Evolutionary conservation across 2,329 filamentous ascomycete species (phyloP), one percentile per base, ranked within the genome.

Genomic region (Penicillium sp.): DNA sequence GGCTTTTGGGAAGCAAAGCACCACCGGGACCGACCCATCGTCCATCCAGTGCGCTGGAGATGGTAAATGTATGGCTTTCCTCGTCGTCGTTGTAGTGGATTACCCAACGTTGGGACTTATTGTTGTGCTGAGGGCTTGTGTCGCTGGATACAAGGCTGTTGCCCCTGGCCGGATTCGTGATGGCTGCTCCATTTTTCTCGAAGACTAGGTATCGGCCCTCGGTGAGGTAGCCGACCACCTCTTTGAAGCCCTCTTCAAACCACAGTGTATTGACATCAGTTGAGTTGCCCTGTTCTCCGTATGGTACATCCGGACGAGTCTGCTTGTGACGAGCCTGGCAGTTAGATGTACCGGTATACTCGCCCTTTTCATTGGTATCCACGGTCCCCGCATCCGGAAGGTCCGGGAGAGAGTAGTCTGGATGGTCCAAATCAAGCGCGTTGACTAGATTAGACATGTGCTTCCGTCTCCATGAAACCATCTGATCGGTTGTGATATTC

Each of bases 201-300:
- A 84, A 79, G 5, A 79, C 78, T 14, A 84, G 72, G 61, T 79
- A 83, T 18, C 81, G 79, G 11, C 82, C 82, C 63, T 84, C 82
- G 5, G 80, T 83, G 26, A 84, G 69, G 22, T 76, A 72, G 1
- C 82, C 82, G 3, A 81, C 72, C 31, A 81, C 74, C 32, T 74
- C 63, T 67, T 85, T 85, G 74, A 78, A 84, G 1, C 82, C 82
- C 37, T 79, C 70, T 61, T 84, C 82, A n/a, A 78, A 79, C 39
- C 74, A 74, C 32, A 69, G 61, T 5, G 65, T 50, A 9, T 69
- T 65, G 29, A 54, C 69, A 11, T 69, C 65, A 16, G 58, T 70
- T 2, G 69, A 71, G 10, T 74, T 72, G 9, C 70, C 68, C 46
- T 77, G 72, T 20, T 73, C 61, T 11, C 74, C 76, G 62, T 83